Base-by-base conservation (phyloP, 192 early-diverging fungal genomes). In the Cetraspora pellucida region DNA sequence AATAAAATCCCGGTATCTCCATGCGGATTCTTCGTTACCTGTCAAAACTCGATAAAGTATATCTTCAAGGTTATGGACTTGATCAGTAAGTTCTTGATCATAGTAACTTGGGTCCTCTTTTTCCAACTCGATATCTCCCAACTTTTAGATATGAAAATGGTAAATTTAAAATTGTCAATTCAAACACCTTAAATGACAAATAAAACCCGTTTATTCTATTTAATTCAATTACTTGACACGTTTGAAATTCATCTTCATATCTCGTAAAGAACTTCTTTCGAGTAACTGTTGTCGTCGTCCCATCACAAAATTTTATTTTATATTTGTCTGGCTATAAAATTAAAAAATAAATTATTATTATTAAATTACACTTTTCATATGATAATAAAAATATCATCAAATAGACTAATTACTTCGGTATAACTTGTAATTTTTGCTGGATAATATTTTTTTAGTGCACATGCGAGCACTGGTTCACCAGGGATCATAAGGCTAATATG, bases 401-500 rank as follows among this genome's bases (percentile, higher is more conserved):
- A 50, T 31, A 28, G 23, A 21, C 2, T 19, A 19, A 49, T 58
- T 74, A 74, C 72, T 50, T 74, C 11, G 2, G 5, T 43, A 10
- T 45, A 74, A 46, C 10, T 37, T 25, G 28, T 30, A 28, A 74
- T 74, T 60, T 17, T 58, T 7, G 55, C 72, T n/a, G 72, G 72
- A 74, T 74, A 74, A 45, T 60, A 74, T 21, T 74, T 60, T 46
- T 45, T 60, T 19, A 6, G 17, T 3, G 10, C n/a, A 3, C 13
- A 11, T 4, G 58, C 55, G 7, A 74, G 59, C 1, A 74, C 55
- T 1, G 21, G 31, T 44, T 74, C 72, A 14, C 72, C 72, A 19
- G 72, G 72, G 45, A 74, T 74, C 30, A 21, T 52, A n/a, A 72
- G 55, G 55, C 70, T 72, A 58, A 6, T 31, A 67, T 31, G 4